Evolutionary conservation across 2,329 filamentous ascomycete species (phyloP).

Genomic region (Cladorrhinum sp.): DNA sequence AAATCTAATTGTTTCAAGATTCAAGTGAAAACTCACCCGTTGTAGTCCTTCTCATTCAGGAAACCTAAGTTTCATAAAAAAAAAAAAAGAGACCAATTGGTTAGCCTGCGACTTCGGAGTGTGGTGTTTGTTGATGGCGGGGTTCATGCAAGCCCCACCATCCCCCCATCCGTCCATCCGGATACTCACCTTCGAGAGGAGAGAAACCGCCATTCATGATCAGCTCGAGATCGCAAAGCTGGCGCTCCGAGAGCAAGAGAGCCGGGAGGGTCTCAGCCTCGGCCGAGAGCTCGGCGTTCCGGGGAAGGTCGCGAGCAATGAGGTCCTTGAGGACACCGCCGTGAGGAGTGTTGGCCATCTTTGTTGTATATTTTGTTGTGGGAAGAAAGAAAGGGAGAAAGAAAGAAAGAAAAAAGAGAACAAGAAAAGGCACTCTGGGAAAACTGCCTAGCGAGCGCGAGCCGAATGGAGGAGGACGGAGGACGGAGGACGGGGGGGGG

Average conservation of each 20-base stretch:
- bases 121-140: conserved; percentile 22
- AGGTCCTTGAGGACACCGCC: conserved; percentile 98
- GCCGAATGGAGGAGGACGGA: no score
- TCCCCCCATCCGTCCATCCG: conserved; percentile 9
- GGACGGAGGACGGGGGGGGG: no score
- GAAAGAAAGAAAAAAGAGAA: no score
- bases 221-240: conserved; percentile 96
- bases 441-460: no score
- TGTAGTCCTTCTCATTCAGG: conserved; percentile 96
- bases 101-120: conserved; percentile 11
- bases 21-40: conserved; percentile 59
- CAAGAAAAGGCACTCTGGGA: no score
- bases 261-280: conserved; percentile 88
- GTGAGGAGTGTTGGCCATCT: conserved; percentile 70
- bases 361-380: conserved; percentile 22
- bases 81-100: conserved; percentile 4
- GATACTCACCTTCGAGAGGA: conserved; percentile 75
- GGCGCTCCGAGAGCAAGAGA: conserved; percentile 82
- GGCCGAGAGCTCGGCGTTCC: conserved; percentile 71
- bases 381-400: not conserved
- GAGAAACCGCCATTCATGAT: conserved; percentile 98
- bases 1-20: conserved; percentile 1
- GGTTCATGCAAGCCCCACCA: conserved; percentile 27
- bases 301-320: conserved; percentile 84
- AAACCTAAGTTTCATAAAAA: conserved; percentile 72